Evolutionary conservation across 306 rosid genomes (phyloP).

Genomic region (Corylus heterophylla): DNA sequence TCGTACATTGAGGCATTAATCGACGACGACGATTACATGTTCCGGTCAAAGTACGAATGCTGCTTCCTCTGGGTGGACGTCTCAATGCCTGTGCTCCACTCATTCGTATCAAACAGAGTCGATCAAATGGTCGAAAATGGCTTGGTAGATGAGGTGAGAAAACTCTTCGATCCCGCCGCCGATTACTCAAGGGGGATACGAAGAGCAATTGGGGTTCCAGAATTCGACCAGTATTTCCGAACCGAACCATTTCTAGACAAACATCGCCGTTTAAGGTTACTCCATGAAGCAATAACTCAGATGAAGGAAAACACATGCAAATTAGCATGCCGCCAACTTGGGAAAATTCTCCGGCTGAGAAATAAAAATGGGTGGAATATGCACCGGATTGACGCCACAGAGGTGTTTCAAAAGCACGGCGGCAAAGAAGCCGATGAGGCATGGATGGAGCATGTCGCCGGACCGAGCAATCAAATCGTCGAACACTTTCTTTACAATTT

Average conservation of each 20-base stretch:
- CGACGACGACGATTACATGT: slow-evolving; percentile 48
- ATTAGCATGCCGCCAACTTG: slow-evolving; percentile 59
- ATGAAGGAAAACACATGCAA: slow-evolving; percentile 58
- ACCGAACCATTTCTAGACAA: slow-evolving; percentile 32
- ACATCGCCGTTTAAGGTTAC: slow-evolving; percentile 14
- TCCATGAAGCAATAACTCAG: slow-evolving; percentile 47
- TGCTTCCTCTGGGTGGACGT: slow-evolving; percentile 84
- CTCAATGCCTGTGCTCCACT: slow-evolving; percentile 40
- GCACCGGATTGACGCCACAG: slow-evolving; percentile 66
- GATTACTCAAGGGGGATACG: slow-evolving; percentile 63
- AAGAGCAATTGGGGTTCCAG: slow-evolving; percentile 85
- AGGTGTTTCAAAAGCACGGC: slow-evolving; percentile 53
- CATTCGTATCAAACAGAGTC: slow-evolving; percentile 55
- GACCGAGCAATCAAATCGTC: slow-evolving; percentile 52
- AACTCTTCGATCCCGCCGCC: slow-evolving; percentile 43
- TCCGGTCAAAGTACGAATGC: slow-evolving; percentile 55
- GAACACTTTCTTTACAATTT: slow-evolving; percentile 41
- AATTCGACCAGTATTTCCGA: slow-evolving; percentile 64
- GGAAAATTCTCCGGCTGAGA: slow-evolving; percentile 54
- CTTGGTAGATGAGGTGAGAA: slow-evolving; percentile 58
- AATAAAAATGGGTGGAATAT: slow-evolving; percentile 66
- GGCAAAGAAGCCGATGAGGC: slow-evolving; percentile 54
- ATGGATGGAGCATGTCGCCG: slow-evolving; percentile 64
- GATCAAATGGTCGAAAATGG: slow-evolving; percentile 66
- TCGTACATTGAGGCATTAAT: slow-evolving; percentile 70